These are phyloP conservation scores for Grosmannia huntii DNA, from an alignment of 2,329 filamentous ascomycete species.

Conservation along the genomic window DNA sequence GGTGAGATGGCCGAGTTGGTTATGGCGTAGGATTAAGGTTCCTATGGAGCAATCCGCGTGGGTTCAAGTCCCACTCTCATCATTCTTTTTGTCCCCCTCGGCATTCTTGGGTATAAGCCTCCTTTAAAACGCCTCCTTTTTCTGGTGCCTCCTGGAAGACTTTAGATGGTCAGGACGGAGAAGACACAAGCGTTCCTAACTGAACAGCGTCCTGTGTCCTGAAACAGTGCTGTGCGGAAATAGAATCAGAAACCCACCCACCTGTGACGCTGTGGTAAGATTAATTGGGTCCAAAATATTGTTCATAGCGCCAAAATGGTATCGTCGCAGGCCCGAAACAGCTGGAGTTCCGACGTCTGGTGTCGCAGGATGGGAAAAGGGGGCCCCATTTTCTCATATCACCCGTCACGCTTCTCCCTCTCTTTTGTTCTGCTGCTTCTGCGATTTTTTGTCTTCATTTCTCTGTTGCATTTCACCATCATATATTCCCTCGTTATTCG, in stretches of 20 bases:
- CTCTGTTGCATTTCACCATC: background rate
- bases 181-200: background rate
- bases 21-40: slow-evolving; percentile 19
- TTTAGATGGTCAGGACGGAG: too few relatives aligned
- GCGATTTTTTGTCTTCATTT: background rate
- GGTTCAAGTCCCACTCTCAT: slow-evolving; percentile 27
- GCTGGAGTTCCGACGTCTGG: background rate
- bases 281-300: background rate
- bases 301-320: background rate
- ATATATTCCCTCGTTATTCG: background rate
- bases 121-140: background rate
- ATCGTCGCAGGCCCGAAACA: background rate
- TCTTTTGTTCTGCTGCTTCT: background rate
- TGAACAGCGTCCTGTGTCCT: background rate
- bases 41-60: slow-evolving; percentile 21
- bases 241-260: background rate
- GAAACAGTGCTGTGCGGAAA: background rate
- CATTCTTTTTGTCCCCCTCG: background rate
- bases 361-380: background rate
- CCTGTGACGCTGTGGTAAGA: background rate
- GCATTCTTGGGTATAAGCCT: background rate
- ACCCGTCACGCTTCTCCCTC: too few relatives aligned
- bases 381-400: background rate
- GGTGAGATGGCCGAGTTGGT: slow-evolving; percentile 17
- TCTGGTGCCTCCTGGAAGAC: too few relatives aligned